Percentiles rank a stretch among this genome's conserved stretches.
These are phyloP conservation scores for Blastomyces percursus DNA, from an alignment of 2,329 filamentous ascomycete species.

Conservation along the genomic window DNA sequence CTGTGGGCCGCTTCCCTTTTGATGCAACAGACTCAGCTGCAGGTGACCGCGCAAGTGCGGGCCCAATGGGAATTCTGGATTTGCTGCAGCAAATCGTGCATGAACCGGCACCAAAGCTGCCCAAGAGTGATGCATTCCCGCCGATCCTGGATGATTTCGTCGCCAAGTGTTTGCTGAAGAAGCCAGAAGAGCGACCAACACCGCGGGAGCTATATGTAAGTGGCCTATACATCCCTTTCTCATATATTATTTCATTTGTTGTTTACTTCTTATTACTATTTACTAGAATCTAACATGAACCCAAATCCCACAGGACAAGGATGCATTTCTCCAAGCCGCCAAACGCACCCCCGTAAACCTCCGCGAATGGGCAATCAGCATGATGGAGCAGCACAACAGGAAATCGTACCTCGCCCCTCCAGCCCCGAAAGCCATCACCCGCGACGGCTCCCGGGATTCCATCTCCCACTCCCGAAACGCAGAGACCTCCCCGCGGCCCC, in stretches of 20 bases:
- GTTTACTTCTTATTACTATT: background rate
- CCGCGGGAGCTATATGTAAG: slow-evolving; percentile 83
- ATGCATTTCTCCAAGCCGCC: slow-evolving; percentile 89
- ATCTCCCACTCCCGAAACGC: slow-evolving; percentile 12
- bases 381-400: slow-evolving; percentile 92
- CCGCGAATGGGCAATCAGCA: slow-evolving; percentile 80
- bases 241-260: background rate
- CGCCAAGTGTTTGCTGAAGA: slow-evolving; percentile 86
- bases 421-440: slow-evolving; percentile 63
- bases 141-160: slow-evolving; percentile 94
- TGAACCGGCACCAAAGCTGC: slow-evolving; percentile 82
- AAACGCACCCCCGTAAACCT: slow-evolving; percentile 94
- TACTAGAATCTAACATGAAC: slow-evolving; percentile 18
- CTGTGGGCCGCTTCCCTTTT: slow-evolving; percentile 95
- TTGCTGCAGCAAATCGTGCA: slow-evolving; percentile 95
- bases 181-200: slow-evolving; percentile 77
- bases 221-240: background rate
- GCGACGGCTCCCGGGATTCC: slow-evolving; percentile 48
- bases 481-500: slow-evolving; percentile 34
- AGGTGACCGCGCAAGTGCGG: slow-evolving; percentile 52
- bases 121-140: slow-evolving; percentile 96
- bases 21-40: slow-evolving; percentile 70
- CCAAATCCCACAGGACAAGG: slow-evolving; percentile 55
- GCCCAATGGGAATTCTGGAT: slow-evolving; percentile 88
- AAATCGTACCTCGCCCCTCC: slow-evolving; percentile 86